Base-by-base conservation (phyloP, 2,329 filamentous ascomycete species). In the Scedosporium apiospermum region DNA sequence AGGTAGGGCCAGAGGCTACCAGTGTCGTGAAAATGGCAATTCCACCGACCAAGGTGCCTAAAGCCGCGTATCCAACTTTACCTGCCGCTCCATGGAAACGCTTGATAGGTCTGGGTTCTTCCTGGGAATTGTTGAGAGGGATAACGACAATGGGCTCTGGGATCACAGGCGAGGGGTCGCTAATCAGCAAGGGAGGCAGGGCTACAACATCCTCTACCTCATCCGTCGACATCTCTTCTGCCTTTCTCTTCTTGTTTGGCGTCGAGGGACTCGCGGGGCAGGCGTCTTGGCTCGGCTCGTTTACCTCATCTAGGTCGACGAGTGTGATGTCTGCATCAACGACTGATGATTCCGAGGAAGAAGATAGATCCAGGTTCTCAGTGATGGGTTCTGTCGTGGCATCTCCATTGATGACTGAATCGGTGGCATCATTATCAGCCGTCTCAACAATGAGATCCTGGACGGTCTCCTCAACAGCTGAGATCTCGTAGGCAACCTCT, bases 1-100 rank as follows among this genome's bases (percentile, higher is more conserved):
- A 71, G 3, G 69, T 69, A 0, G 75, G 75, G 1, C 75, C 75
- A 7, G 74, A 76, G 64, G 73, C 75, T 51, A 76, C 72, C 12
- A 77, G 67, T 1, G 74, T 72, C 1, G 71, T 71, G 10, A 77
- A 64, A 2, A 77, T 69, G 60, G 74, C 71, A 1, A 72, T 69
- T 7, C 73, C 72, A 10, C 71, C 70, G 6, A 71, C 70, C 23
- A 71, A 68, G 18, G 72, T 72, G 9, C 75, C 75, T 1, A 76
- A 68, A 2, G 74, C 74, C 2, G 73, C 73, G 63, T 73, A 74
- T 6, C 74, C 73, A 7, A 74, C 64, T 21, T 68, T 68, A 62
- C 73, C 72, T 1, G 69, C 72, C 26, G 73, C 66, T 58, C 66
- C 67, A 42, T 70, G 68, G 7, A 68, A 63, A 51, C 68, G 67